Percentiles rank a stretch among this genome's conserved stretches.
phyloP scores from a whole-genome alignment of 306 rosid species.

The Sesbania bispinosa region DNA sequence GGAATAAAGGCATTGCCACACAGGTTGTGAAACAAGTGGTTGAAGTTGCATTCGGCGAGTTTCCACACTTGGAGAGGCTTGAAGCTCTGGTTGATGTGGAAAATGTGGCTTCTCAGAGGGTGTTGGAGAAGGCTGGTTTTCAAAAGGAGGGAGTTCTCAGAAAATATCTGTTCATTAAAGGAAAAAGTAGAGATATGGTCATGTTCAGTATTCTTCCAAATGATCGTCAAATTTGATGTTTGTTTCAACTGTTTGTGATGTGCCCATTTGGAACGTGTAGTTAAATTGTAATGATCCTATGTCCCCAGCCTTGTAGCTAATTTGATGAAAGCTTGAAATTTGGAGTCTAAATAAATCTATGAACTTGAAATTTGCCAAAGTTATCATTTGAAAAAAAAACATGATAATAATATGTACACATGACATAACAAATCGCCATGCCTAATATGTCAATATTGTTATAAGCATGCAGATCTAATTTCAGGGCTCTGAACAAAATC shows the following conservation, averaged over 20 bases:
- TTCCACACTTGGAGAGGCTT: slow-evolving; percentile 49
- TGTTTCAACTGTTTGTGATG: not conserved
- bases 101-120: slow-evolving; percentile 52
- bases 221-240: slow-evolving; percentile 7
- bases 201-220: slow-evolving; percentile 41
- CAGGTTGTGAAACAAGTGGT: slow-evolving; percentile 45
- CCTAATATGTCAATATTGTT: too few species aligned
- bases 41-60: slow-evolving; percentile 36
- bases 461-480: not conserved
- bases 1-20: slow-evolving; percentile 66
- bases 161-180: slow-evolving; percentile 39
- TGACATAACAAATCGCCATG: too few species aligned
- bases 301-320: not conserved
- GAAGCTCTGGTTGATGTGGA: slow-evolving; percentile 60
- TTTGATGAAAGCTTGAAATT: too few species aligned
- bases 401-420: too few species aligned
- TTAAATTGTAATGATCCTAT: not conserved
- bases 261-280: not conserved
- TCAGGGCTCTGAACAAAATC: not conserved
- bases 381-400: too few species aligned
- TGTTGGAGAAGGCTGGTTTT: slow-evolving; percentile 60
- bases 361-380: too few species aligned
- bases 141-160: slow-evolving; percentile 65
- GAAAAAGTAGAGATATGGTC: slow-evolving; percentile 41
- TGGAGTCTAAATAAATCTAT: too few species aligned